Conservation (phyloP, 1,284 basidiomycete genomes). For the Ganoderma lucidum region DNA sequence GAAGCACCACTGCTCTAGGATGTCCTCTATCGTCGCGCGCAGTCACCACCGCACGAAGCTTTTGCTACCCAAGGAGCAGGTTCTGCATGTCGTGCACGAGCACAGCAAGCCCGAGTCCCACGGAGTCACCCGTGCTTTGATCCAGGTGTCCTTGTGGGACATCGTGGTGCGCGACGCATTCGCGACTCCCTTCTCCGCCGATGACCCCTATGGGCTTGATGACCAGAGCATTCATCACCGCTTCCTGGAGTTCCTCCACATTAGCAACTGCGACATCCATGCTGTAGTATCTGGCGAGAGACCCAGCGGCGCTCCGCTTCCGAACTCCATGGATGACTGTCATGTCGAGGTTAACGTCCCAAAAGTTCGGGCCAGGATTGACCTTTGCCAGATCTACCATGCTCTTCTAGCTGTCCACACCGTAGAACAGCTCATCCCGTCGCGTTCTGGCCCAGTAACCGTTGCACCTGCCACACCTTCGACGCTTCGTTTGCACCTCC, state of each 20-base stretch:
- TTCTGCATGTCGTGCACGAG: conserved; percentile 57
- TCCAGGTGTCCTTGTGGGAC: conserved; percentile 55
- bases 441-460: conserved; percentile 20
- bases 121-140: conserved; percentile 44
- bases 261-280: conserved; percentile 50
- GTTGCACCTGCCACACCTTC: conserved; percentile 26
- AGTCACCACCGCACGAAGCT: conserved; percentile 57
- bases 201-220: conserved; percentile 65
- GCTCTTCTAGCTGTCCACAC: conserved; percentile 71
- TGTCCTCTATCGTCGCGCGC: conserved; percentile 49
- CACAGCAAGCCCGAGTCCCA: conserved; percentile 40
- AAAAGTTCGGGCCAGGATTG: conserved; percentile 32
- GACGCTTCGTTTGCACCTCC: conserved; percentile 38
- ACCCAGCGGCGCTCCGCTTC: conserved; percentile 25
- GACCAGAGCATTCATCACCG: conserved; percentile 50
- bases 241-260: conserved; percentile 57
- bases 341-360: conserved; percentile 33
- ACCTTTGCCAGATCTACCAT: conserved; percentile 79
- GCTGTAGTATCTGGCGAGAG: conserved; percentile 47
- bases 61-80: conserved; percentile 67
- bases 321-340: conserved; percentile 36
- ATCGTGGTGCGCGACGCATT: conserved; percentile 63
- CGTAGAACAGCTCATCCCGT: conserved; percentile 53
- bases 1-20: conserved; percentile 53
- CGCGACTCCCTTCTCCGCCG: conserved; percentile 68